Evolutionary conservation across 208 protist species (phyloP).

Genomic region (Trypanosoma caninum): DNA sequence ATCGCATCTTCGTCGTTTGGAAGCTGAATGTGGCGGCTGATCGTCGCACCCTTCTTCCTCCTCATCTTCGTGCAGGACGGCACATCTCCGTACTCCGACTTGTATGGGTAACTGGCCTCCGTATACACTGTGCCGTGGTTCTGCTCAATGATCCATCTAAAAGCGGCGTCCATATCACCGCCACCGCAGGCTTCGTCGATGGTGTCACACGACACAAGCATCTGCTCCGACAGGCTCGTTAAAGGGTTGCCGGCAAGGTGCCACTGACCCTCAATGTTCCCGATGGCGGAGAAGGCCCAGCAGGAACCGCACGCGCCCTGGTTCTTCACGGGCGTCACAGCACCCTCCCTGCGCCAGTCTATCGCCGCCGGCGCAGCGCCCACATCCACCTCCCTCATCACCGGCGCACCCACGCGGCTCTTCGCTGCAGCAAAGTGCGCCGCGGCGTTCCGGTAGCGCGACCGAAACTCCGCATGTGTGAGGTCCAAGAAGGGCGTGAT

Average conservation of each 20-base stretch:
- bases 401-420: not conserved
- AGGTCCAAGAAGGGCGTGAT: conserved; percentile 64
- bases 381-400: conserved; percentile 1
- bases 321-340: conserved; percentile 92
- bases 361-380: conserved; percentile 11
- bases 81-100: conserved; percentile 31
- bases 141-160: conserved; percentile 62
- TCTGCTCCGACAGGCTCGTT: conserved; percentile 87
- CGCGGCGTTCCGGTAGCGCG: conserved; percentile 36
- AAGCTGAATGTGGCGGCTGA: conserved; percentile 68
- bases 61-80: conserved; percentile 35
- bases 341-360: conserved; percentile 86
- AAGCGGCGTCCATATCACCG: conserved; percentile 84
- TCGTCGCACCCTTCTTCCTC: conserved; percentile 60
- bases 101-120: conserved; percentile 82
- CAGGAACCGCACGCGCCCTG: conserved; percentile 94
- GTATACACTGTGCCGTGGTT: conserved; percentile 60
- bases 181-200: conserved; percentile 81
- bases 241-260: conserved; percentile 53
- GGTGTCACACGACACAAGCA: conserved; percentile 92
- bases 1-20: conserved; percentile 73
- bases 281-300: conserved; percentile 92
- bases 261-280: conserved; percentile 71
- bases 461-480: conserved; percentile 44
- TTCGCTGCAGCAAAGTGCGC: conserved; percentile 28